A percentile compares a stretch with the other conserved stretches of the same genome.
phyloP scores from a whole-genome alignment of 169 alveolate genomes.

The Eimeria maxima region DNA sequence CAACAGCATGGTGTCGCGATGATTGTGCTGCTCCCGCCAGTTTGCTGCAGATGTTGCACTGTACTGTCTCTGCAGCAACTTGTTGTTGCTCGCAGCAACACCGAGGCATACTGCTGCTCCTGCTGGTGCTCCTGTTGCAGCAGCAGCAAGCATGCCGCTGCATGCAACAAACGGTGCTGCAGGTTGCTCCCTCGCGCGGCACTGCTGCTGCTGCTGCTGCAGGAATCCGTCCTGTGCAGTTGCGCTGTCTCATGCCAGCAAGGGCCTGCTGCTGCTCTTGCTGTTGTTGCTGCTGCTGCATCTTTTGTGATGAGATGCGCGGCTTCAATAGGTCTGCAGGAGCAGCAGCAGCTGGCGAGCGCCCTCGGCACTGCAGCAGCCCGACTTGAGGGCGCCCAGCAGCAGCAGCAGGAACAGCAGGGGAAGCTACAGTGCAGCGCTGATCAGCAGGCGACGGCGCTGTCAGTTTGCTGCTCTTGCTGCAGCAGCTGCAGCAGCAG shows the following conservation, averaged over 20 bases:
- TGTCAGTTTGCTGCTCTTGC: conserved; percentile 5
- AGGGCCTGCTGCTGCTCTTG: conserved; percentile 42
- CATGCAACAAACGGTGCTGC: conserved; percentile 19
- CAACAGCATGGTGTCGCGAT: not conserved
- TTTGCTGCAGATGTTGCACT: not conserved
- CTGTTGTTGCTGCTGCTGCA: conserved; percentile 20
- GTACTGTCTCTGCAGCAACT: not conserved
- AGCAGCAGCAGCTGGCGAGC: conserved; percentile 34
- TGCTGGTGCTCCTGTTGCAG: conserved; percentile 47
- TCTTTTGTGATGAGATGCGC: not conserved
- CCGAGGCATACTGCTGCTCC: conserved; percentile 35
- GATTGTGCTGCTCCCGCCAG: conserved; percentile 29
- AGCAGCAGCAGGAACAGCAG: conserved; percentile 26
- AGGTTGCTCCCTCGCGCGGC: not conserved
- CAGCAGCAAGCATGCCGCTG: conserved; percentile 18
- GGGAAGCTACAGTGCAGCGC: not conserved
- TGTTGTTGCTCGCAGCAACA: conserved; percentile 48
- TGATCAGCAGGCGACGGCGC: not conserved
- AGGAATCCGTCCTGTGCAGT: not conserved
- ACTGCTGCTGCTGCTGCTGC: conserved; percentile 14
- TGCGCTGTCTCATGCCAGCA: conserved; percentile 19
- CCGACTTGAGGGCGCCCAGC: conserved; percentile 5
- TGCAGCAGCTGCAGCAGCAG: conserved; percentile 23
- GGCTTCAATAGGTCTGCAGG: not conserved
- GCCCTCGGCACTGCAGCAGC: conserved; percentile 57